phyloP scores from a whole-genome alignment of 2,329 filamentous ascomycete species.

The Capronia epimyces region DNA sequence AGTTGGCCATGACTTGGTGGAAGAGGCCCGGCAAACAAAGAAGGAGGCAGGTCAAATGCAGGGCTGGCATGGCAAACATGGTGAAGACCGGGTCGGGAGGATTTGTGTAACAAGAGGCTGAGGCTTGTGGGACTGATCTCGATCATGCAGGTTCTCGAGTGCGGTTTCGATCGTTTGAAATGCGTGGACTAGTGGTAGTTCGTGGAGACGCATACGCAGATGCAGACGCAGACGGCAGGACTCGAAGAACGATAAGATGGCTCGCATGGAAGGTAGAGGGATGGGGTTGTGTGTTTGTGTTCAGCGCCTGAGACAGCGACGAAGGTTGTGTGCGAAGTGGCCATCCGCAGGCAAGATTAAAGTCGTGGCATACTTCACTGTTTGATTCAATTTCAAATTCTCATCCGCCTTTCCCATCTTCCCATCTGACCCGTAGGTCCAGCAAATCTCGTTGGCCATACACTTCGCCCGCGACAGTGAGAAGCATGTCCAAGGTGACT shows the following conservation, averaged over 20 bases:
- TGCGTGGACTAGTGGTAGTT: too few relatives aligned
- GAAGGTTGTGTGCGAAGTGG: slow-evolving; percentile 8
- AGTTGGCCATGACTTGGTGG: slow-evolving; percentile 11
- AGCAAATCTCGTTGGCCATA: slow-evolving; percentile 86
- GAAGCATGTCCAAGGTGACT: slow-evolving; percentile 79
- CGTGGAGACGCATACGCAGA: too few relatives aligned
- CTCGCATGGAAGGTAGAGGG: background rate
- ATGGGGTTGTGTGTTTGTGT: slow-evolving; percentile 6
- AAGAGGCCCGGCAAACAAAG: slow-evolving; percentile 1
- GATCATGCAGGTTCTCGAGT: background rate
- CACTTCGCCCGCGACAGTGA: slow-evolving; percentile 79
- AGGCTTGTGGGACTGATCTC: background rate
- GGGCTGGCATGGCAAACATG: slow-evolving; percentile 2
- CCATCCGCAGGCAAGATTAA: background rate
- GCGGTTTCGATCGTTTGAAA: too few relatives aligned
- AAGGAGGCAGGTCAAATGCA: slow-evolving; percentile 2
- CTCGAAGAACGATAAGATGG: background rate
- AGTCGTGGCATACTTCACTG: background rate
- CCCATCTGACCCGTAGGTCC: slow-evolving; percentile 60
- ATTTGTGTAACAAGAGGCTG: slow-evolving; percentile 8
- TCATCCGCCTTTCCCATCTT: background rate
- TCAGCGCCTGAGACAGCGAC: slow-evolving; percentile 1
- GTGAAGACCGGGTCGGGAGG: background rate
- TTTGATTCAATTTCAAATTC: background rate
- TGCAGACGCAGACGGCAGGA: background rate